These are phyloP conservation scores for Pseudogymnoascus verrucosus DNA, from an alignment of 2,329 filamentous ascomycete genomes.

Conservation along the genomic window DNA sequence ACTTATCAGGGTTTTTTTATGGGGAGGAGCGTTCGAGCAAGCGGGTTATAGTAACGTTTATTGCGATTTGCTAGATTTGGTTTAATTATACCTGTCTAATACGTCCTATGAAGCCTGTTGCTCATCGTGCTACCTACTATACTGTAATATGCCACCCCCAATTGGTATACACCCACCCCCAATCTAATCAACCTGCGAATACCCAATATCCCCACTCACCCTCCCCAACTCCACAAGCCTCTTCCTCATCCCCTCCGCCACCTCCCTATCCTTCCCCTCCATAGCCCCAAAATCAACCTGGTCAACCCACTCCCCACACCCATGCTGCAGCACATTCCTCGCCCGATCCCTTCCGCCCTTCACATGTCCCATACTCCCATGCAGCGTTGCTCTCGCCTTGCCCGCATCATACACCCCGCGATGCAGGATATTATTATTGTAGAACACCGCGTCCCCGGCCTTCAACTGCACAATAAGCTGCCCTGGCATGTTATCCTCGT, in stretches of 20 bases:
- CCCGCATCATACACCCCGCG: conserved; percentile 54
- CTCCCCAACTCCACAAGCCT: conserved; percentile 54
- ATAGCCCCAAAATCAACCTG: conserved; percentile 47
- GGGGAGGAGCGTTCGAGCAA: neutral
- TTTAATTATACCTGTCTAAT: conserved; percentile 1
- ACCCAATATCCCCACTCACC: conserved; percentile 55
- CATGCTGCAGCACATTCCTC: conserved; percentile 69
- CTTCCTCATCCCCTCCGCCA: conserved; percentile 56
- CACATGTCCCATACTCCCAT: conserved; percentile 61
- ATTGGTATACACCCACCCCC: neutral
- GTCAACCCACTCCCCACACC: conserved; percentile 58
- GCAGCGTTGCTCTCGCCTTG: conserved; percentile 61
- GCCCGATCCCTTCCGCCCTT: conserved; percentile 49
- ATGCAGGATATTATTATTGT: conserved; percentile 83
- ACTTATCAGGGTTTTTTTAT: neutral
- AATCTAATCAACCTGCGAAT: conserved; percentile 41
- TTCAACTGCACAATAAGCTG: conserved; percentile 59
- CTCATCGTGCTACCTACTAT: neutral
- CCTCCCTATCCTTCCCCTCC: conserved; percentile 34
- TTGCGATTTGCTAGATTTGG: conserved; percentile 1
- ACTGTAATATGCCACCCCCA: neutral
- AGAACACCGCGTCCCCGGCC: conserved; percentile 76
- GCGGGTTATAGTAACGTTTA: neutral
- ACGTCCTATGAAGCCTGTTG: neutral
- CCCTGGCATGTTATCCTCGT: conserved; percentile 50